Evolutionary conservation across 768 basidiomycete genomes (phyloP), one percentile per base, ranked within the genome.

Genomic region (Leccinum longicurvipes): DNA sequence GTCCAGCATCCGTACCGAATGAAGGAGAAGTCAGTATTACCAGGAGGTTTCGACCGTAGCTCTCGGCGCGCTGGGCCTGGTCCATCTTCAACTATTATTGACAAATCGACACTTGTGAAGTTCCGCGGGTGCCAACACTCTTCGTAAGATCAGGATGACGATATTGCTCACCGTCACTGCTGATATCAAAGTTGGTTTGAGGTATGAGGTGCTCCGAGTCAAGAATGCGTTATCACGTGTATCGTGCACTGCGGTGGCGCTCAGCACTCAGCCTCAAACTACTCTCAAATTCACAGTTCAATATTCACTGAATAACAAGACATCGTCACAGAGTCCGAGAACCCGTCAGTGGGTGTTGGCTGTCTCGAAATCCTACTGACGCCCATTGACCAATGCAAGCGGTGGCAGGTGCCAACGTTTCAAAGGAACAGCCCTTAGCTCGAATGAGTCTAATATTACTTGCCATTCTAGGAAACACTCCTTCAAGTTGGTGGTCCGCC

Each of bases 1-100:
- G 36, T 50, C 66, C 54, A 69, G 56, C 28, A 21, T 51, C 23
- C 14, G 24, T n/a, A 28, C 23, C 21, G 32, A 9, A 27, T 34
- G 15, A 48, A 31, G 50, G 42, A 34, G 59, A 48, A 51, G 51
- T 52, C 39, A 49, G 3, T 21, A 1, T 73, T 76, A 86, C 85
- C 61, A 83, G 85, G 52, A 87, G 74, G 47, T 61, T 64, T 64
- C 77, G 73, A 21, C 84, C 85, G 60, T 80, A 86, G 31, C 69
- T 76, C 39, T 65, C 54, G 28, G n/a, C n/a, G n/a, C n/a, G n/a
- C n/a, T 11, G 17, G 23, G 19, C 41, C 23, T 60, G 63, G 27
- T 62, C 50, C 63, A 68, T 68, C 46, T 19, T 8, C 44, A 32
- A 21, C 42, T 29, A 19, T 17, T 47, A 44, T 24, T 23, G 15